These are phyloP conservation scores for Schizonepeta tenuifolia DNA, from an alignment of 257 asterid species.

Conservation along the genomic window DNA sequence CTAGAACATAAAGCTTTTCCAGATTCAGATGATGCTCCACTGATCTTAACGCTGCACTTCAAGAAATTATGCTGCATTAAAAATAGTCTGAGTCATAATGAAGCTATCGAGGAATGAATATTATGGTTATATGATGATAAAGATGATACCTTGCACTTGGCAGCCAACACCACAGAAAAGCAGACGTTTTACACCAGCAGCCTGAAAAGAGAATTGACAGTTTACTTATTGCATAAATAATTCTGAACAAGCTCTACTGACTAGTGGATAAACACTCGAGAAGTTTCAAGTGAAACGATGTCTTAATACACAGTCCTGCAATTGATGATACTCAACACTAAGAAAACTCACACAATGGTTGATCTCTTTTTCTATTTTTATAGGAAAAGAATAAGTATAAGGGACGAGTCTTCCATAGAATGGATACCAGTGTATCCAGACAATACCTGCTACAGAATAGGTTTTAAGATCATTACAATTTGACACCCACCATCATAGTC, in stretches of 20 bases:
- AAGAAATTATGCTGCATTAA: conserved; percentile 74
- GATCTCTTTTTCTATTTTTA: background rate
- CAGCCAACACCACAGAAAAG: conserved; percentile 99
- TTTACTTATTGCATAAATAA: conserved; percentile 21
- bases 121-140: conserved; percentile 26
- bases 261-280: background rate
- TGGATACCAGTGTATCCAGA: background rate
- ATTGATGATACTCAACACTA: too few relatives aligned
- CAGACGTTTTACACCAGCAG: conserved; percentile 96
- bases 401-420: background rate
- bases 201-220: conserved; percentile 53
- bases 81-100: conserved; percentile 50
- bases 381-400: background rate
- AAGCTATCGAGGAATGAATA: conserved; percentile 30
- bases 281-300: conserved; percentile 18
- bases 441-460: background rate
- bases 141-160: conserved; percentile 92
- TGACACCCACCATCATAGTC: background rate
- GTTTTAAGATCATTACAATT: background rate
- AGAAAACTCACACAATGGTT: background rate
- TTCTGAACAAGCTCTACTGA: conserved; percentile 17
- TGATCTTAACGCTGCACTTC: conserved; percentile 94
- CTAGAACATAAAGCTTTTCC: conserved; percentile 96
- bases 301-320: background rate
- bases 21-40: conserved; percentile 87